Evolutionary conservation across 2,329 filamentous ascomycete genomes (phyloP), one percentile per base, ranked within the genome.

Genomic region (Trichoderma endophyticum): DNA sequence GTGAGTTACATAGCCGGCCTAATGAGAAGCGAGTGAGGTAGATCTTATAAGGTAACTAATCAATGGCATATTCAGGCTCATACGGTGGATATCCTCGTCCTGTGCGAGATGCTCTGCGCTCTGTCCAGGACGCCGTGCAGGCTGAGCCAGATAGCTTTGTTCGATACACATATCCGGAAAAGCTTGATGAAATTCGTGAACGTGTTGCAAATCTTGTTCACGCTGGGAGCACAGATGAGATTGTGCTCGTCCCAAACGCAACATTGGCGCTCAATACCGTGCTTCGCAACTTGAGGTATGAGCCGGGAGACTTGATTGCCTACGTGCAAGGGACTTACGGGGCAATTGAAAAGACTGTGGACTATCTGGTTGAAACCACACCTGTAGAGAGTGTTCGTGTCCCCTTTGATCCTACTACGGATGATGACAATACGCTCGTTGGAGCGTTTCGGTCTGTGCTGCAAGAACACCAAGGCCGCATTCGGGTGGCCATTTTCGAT

Each of bases 281-380:
- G 43, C 70, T 71, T 34, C 63, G 70, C n/a, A 71, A 71, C 18
- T 26, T 71, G 34, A 67, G 21, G 24, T 71, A 56, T 34, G 30
- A 57, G 24, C 21, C 62, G 3, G 69, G 69, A 43, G 69, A 71
- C 32, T 3, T 67, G 48, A 60, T 71, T 48, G 69, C 61, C 12
- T 71, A 67, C 4, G 24, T 71, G 8, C 24, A 67, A 21, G 62
- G 69, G 24, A 67, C 61, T 18, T 71, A 71, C 8, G 69, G 69
- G 7, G 69, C 62, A 32, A 71, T 71, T 7, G 69, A 71, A 34
- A 71, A 71, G 62, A 71, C 69, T 7, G 48, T 71, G 24, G 61
- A 71, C 43, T 67, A 71, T 43, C 26, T 71, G 14, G 69, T 71
- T 15, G 69, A 71, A 34, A 67, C 6, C n/a, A 71, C 69, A 21